phyloP scores from a whole-genome alignment of 768 basidiomycete genomes.

The Butyriboletus loyo region DNA sequence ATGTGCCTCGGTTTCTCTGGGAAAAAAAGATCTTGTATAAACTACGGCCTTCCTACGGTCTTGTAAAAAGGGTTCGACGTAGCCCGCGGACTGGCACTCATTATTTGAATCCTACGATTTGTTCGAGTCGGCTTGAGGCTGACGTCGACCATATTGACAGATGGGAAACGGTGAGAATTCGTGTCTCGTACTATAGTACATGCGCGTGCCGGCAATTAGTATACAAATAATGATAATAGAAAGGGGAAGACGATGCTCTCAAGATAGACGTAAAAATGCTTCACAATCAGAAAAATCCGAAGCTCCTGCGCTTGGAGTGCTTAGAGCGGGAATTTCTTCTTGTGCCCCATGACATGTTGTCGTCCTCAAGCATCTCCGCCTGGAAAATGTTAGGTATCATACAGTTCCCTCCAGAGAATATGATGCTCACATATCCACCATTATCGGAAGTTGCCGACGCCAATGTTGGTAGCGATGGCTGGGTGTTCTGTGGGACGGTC shows the following conservation, averaged over 20 bases:
- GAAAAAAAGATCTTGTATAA: no score
- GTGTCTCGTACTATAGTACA: conserved; percentile 15
- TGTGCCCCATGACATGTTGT: conserved; percentile 28
- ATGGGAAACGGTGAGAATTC: neutral
- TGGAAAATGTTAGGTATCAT: neutral
- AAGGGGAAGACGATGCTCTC: neutral
- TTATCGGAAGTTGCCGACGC: neutral
- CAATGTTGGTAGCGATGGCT: conserved; percentile 7
- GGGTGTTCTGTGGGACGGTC: conserved; percentile 6
- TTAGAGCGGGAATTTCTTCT: conserved; percentile 3
- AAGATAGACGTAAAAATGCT: neutral
- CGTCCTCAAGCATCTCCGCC: conserved; percentile 30
- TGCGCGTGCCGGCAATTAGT: conserved; percentile 4
- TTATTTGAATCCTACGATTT: neutral
- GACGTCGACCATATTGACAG: neutral
- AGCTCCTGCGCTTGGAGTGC: conserved; percentile 4
- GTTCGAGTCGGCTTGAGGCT: neutral
- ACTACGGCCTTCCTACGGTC: neutral
- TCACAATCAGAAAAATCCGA: conserved; percentile 9
- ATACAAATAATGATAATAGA: conserved; percentile 1
- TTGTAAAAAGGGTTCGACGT: conserved; percentile 4
- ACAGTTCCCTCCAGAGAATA: neutral
- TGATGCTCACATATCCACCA: conserved; percentile 15
- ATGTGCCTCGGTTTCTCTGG: neutral
- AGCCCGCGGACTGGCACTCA: neutral